Evolutionary conservation across 176 grass and related monocot species (phyloP).

Genomic region (Guadua angustifolia): DNA sequence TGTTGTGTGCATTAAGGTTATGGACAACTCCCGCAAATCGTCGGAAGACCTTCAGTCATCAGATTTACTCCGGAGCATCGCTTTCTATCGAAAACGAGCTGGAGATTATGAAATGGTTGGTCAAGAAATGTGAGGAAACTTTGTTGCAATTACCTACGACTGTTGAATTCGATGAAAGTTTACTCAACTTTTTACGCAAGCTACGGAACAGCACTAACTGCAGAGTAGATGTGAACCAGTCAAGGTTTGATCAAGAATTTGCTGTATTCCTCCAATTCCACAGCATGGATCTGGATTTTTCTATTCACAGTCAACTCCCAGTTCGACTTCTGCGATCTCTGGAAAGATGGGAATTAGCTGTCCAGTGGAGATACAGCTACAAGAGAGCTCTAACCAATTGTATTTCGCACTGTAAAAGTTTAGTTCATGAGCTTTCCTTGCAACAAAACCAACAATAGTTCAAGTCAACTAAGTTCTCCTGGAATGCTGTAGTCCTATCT

Average conservation of each 20-base stretch:
- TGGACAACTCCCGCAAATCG: slow-evolving; percentile 55
- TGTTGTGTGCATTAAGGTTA: slow-evolving; percentile 75
- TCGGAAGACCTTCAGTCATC: slow-evolving; percentile 53
- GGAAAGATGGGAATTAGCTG: slow-evolving; percentile 83
- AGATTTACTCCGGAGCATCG: slow-evolving; percentile 66
- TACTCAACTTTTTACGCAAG: slow-evolving; percentile 50
- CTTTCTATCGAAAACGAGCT: slow-evolving; percentile 83
- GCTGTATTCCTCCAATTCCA: slow-evolving; percentile 52
- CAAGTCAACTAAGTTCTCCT: neutral
- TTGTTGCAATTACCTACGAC: slow-evolving; percentile 58
- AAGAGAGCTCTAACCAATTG: slow-evolving; percentile 69
- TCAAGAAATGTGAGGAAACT: slow-evolving; percentile 57
- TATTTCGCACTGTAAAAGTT: slow-evolving; percentile 61
- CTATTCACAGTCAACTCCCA: slow-evolving; percentile 38
- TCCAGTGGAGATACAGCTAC: slow-evolving; percentile 77
- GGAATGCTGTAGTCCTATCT: neutral
- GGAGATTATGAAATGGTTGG: slow-evolving; percentile 72
- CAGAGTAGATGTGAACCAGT: slow-evolving; percentile 35
- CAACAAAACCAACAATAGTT: slow-evolving; percentile 42
- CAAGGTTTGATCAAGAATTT: slow-evolving; percentile 47
- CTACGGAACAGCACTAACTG: slow-evolving; percentile 49
- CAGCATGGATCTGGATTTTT: slow-evolving; percentile 45
- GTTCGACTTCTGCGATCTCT: slow-evolving; percentile 51
- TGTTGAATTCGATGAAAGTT: slow-evolving; percentile 56
- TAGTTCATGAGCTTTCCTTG: slow-evolving; percentile 50